These are phyloP conservation scores for Canariomyces notabilis DNA, from an alignment of 2,329 filamentous ascomycete species.

Conservation along the genomic window DNA sequence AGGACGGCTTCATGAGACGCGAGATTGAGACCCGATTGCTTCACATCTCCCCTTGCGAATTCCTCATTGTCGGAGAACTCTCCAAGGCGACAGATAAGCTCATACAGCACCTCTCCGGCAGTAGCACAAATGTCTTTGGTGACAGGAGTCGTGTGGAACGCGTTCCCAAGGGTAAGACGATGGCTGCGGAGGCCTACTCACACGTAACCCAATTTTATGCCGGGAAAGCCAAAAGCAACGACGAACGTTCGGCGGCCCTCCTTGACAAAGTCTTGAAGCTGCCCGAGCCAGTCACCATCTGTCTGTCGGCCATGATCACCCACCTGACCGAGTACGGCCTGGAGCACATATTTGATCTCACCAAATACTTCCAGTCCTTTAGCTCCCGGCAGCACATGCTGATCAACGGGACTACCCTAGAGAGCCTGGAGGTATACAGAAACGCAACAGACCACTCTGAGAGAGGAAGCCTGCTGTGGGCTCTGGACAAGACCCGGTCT, in stretches of 20 bases:
- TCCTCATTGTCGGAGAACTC: constrained; percentile 85
- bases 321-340: constrained; percentile 89
- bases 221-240: constrained; percentile 65
- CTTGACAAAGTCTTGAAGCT: constrained; percentile 83
- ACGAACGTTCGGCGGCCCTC: constrained; percentile 57
- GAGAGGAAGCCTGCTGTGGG: constrained; percentile 92
- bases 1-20: constrained; percentile 95
- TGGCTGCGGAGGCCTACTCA: constrained; percentile 77
- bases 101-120: constrained; percentile 81
- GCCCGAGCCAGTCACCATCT: constrained; percentile 81
- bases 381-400: constrained; percentile 93
- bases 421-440: constrained; percentile 90
- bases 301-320: constrained; percentile 92
- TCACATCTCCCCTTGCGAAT: constrained; percentile 93
- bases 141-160: constrained; percentile 84
- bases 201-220: constrained; percentile 94
- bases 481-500: constrained; percentile 85
- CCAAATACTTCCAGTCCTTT: constrained; percentile 96
- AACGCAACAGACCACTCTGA: constrained; percentile 84
- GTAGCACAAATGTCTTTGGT: constrained; percentile 85
- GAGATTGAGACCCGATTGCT: constrained; percentile 94
- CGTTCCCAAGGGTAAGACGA: constrained; percentile 69
- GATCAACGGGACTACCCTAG: constrained; percentile 88
- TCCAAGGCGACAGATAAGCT: constrained; percentile 91
- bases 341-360: constrained; percentile 91